phyloP scores from a whole-genome alignment of 2,329 filamentous ascomycete species.

The Didymella keratinophila region DNA sequence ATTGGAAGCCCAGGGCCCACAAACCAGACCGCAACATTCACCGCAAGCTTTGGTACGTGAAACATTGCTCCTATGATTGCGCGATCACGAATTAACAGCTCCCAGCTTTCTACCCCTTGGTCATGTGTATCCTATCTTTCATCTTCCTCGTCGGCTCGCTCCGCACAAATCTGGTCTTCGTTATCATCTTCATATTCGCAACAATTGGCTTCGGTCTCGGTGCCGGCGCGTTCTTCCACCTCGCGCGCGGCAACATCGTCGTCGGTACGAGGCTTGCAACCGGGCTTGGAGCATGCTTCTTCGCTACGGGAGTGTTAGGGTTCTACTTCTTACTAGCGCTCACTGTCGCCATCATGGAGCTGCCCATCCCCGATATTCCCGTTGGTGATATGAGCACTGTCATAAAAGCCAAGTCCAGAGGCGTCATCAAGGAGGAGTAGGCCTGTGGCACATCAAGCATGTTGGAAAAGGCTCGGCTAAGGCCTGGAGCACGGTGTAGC shows the following conservation, averaged over 20 bases:
- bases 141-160: slow-evolving; percentile 28
- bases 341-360: slow-evolving; percentile 27
- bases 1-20: slow-evolving; percentile 21
- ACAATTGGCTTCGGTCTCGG: slow-evolving; percentile 28
- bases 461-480: background rate
- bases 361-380: slow-evolving; percentile 25
- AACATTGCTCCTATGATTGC: background rate
- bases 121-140: slow-evolving; percentile 28
- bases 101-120: slow-evolving; percentile 26
- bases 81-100: background rate
- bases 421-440: slow-evolving; percentile 23
- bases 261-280: slow-evolving; percentile 16
- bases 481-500: background rate
- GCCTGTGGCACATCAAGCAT: background rate
- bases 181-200: slow-evolving; percentile 26
- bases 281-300: slow-evolving; percentile 26
- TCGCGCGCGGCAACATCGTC: slow-evolving; percentile 16
- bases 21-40: slow-evolving; percentile 23
- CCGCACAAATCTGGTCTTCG: slow-evolving; percentile 28
- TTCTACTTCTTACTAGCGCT: slow-evolving; percentile 27
- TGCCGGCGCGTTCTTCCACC: slow-evolving; percentile 27
- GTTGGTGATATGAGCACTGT: slow-evolving; percentile 27
- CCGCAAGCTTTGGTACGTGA: slow-evolving; percentile 24
- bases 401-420: slow-evolving; percentile 19
- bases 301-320: slow-evolving; percentile 22